A percentile compares a stretch with the other conserved stretches of the same genome.
phyloP scores from a whole-genome alignment of 2,329 filamentous ascomycete species.

The Botrytis cinerea region DNA sequence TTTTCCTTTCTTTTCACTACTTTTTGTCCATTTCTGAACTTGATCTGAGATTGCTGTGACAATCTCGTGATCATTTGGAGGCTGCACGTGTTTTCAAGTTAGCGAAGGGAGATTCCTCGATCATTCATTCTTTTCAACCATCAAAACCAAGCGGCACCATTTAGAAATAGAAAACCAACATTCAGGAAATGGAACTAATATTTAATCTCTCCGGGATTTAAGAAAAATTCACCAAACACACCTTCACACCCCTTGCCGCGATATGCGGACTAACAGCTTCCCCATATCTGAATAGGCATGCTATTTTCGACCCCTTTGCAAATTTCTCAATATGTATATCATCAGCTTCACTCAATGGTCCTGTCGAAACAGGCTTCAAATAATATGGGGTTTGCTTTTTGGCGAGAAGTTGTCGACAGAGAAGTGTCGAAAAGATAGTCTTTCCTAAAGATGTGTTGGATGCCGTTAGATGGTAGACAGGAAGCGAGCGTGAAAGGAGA shows the following conservation, averaged over 20 bases:
- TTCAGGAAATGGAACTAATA: background rate
- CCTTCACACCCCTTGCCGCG: conserved; percentile 51
- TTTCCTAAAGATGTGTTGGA: conserved; percentile 22
- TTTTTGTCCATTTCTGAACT: conserved; percentile 13
- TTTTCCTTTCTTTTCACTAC: conserved; percentile 14
- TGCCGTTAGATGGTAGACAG: conserved; percentile 18
- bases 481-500: conserved; percentile 13
- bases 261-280: conserved; percentile 77
- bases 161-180: no score
- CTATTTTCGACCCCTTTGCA: conserved; percentile 55
- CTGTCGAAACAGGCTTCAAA: conserved; percentile 82
- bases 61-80: conserved; percentile 22
- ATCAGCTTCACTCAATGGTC: conserved; percentile 68
- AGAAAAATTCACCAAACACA: background rate
- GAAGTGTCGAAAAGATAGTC: conserved; percentile 23
- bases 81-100: conserved; percentile 40
- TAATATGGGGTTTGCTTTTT: conserved; percentile 47
- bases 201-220: background rate
- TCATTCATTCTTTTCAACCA: background rate
- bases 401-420: conserved; percentile 18
- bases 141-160: background rate
- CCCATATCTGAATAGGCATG: conserved; percentile 69
- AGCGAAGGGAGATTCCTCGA: conserved; percentile 40
- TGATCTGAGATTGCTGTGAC: conserved; percentile 20
- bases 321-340: conserved; percentile 61